A percentile compares a stretch with the other conserved stretches of the same genome.
Conservation (phyloP, 179 eudicot genomes). For the Silene coronaria region DNA sequence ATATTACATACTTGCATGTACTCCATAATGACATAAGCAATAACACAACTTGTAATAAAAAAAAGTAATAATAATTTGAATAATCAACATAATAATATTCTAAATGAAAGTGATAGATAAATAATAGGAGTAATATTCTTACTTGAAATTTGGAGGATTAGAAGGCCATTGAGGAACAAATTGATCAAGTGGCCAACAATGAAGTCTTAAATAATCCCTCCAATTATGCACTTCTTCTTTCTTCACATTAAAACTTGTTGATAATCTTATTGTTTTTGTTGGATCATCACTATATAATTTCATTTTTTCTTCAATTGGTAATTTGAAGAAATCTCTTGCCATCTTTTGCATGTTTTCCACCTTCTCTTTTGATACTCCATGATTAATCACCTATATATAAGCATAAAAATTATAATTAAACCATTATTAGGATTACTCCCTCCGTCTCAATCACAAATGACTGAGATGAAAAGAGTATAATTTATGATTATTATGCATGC, state of each 20-base stretch:
- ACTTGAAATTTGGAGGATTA: conserved; percentile 78
- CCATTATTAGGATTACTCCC: too few species aligned
- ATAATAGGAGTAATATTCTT: conserved; percentile 9
- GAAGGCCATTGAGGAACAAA: conserved; percentile 72
- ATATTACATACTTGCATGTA: too few species aligned
- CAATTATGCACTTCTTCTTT: conserved; percentile 82
- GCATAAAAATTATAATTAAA: not conserved
- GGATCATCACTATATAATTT: conserved; percentile 85
- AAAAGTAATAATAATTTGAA: not conserved
- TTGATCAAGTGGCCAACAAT: conserved; percentile 73
- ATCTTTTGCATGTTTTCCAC: conserved; percentile 46
- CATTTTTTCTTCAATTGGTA: conserved; percentile 80
- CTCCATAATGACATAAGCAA: not conserved
- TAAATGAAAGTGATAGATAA: not conserved
- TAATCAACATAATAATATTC: not conserved
- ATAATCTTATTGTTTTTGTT: conserved; percentile 60
- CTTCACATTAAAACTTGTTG: conserved; percentile 73
- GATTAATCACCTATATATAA: conserved; percentile 56
- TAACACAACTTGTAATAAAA: not conserved
- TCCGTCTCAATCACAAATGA: too few species aligned
- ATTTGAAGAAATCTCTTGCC: conserved; percentile 49
- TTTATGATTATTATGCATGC: too few species aligned
- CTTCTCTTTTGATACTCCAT: conserved; percentile 46
- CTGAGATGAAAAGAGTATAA: too few species aligned
- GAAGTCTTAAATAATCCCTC: conserved; percentile 86